Percentiles rank a stretch among this genome's conserved stretches.
Conservation (phyloP, 2,329 filamentous ascomycete species). For the Alternaria atra region DNA sequence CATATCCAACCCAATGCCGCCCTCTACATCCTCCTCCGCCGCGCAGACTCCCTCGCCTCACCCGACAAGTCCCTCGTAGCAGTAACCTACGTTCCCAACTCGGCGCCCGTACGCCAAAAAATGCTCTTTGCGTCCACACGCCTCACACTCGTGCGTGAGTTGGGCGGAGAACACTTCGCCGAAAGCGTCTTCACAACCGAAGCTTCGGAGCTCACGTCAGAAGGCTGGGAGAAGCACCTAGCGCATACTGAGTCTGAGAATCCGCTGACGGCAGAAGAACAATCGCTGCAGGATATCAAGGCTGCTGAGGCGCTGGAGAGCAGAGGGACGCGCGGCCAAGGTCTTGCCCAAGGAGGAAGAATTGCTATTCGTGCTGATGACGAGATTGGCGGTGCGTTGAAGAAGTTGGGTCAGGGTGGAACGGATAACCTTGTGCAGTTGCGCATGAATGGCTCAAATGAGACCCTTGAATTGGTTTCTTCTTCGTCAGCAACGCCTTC, state of each 20-base stretch:
- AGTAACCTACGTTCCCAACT: constrained; percentile 80
- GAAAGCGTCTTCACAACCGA: constrained; percentile 78
- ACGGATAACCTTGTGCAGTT: constrained; percentile 68
- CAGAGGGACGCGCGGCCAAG: constrained; percentile 68
- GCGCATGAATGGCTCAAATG: constrained; percentile 75
- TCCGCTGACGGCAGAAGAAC: constrained; percentile 82
- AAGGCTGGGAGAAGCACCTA: constrained; percentile 77
- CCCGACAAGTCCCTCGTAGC: constrained; percentile 62
- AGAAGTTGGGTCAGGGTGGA: constrained; percentile 62
- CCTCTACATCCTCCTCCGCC: constrained; percentile 78
- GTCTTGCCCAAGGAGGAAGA: constrained; percentile 42
- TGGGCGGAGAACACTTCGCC: constrained; percentile 80
- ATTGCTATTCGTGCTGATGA: constrained; percentile 65
- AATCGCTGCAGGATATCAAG: constrained; percentile 74
- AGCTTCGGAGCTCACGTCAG: constrained; percentile 71
- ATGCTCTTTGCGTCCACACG: constrained; percentile 85
- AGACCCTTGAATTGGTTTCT: constrained; percentile 73
- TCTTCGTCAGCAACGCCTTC: constrained; percentile 63
- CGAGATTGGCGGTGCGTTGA: constrained; percentile 71
- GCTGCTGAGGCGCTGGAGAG: constrained; percentile 78
- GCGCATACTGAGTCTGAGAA: constrained; percentile 68
- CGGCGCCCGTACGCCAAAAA: constrained; percentile 82
- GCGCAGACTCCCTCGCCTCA: constrained; percentile 62
- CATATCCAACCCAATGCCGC: constrained; percentile 73
- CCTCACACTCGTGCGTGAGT: constrained; percentile 76